Base-by-base conservation (phyloP, 345 rosid genomes). In the Aegle marmelos region DNA sequence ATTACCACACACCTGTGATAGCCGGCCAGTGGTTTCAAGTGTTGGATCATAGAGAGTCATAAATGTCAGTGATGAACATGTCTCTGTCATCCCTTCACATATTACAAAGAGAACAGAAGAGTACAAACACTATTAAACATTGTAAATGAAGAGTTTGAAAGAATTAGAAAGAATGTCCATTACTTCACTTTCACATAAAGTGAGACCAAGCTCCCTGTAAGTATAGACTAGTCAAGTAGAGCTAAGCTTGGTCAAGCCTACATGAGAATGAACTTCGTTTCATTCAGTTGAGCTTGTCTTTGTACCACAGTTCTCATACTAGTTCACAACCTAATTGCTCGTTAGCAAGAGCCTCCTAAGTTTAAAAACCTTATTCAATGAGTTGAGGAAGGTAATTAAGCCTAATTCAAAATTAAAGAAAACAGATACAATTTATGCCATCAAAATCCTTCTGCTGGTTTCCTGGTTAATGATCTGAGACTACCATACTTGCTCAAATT, bases 61-160 rank as follows among this genome's bases (percentile, higher is more conserved):
- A 84, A 93, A 93, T 61, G 95, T 86, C 28, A 91, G 87, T 31
- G 97, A 95, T 74, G 99, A 91, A 70, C 93, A 90, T 30, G 97
- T 84, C 85, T 95, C 94, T 58, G 98, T 93, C 98, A 95, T 90
- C 75, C 98, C 98, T 95, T 68, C 36, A 74, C 58, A 60, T 73
- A 61, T 75, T 57, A 71, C 65, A 68, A 34, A 21, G 25, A 22
- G 71, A 62, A 45, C 10, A 70, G n/a, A 7, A 33, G 69, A 79
- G 45, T 59, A 58, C 68, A 48, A 76, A 59, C 53, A 64, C 6
- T 56, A 74, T 39, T 27, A 72, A 36, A 80, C 25, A 31, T 28
- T 70, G 68, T 34, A 36, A 70, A 24, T 25, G 14, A 50, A 5
- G 67, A 65, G 59, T 71, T 57, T 34, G 31, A 27, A 79, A 28